Conservation (phyloP, 768 basidiomycete species). For the Lepiota brunneoincarnata region DNA sequence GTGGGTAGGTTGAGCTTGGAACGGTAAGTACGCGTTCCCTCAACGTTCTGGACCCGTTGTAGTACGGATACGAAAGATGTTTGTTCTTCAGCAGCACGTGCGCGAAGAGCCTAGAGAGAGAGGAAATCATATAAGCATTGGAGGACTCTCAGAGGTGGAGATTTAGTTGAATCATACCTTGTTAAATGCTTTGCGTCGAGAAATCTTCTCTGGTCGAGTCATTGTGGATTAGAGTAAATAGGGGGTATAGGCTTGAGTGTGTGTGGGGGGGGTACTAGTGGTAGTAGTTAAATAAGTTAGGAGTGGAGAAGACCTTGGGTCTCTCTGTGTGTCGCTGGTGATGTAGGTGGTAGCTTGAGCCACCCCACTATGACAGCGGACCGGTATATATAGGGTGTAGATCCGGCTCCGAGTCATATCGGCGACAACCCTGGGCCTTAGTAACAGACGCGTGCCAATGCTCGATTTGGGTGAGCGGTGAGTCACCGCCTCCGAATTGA, state of each 20-base stretch:
- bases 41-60: background rate
- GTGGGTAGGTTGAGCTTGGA: constrained; percentile 6
- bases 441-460: too few species aligned
- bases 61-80: constrained; percentile 7
- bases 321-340: background rate
- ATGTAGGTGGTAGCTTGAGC: background rate
- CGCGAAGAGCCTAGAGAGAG: constrained; percentile 1
- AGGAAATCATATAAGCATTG: background rate
- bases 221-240: background rate
- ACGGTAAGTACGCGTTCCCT: constrained; percentile 6
- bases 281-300: background rate
- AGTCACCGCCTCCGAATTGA: too few species aligned
- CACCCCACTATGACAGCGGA: background rate
- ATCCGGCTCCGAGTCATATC: constrained; percentile 3
- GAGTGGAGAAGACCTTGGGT: background rate
- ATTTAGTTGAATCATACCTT: background rate
- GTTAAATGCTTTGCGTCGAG: constrained; percentile 10
- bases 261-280: background rate
- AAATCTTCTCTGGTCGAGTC: constrained; percentile 12
- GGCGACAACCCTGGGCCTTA: too few species aligned
- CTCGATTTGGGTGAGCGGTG: too few species aligned
- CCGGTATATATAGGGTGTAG: background rate
- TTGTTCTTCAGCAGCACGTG: constrained; percentile 8
- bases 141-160: background rate
- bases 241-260: background rate